Evolutionary conservation across 192 early-diverging fungal genomes (phyloP), one percentile per base, ranked within the genome.

Genomic region (Gryganskiella cystojenkinii): DNA sequence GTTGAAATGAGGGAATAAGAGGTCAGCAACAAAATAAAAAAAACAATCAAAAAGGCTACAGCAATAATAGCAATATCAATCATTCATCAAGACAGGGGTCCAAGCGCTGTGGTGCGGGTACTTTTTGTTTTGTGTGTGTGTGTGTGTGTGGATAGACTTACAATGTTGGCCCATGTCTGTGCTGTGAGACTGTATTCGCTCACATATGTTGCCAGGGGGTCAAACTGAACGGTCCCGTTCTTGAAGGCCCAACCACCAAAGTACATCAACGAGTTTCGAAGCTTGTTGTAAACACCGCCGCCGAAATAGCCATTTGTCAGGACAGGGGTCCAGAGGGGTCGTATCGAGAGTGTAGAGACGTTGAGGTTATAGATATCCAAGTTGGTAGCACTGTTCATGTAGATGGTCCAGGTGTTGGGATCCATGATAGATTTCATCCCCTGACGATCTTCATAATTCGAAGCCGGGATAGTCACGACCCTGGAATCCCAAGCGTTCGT

Each of bases 111-210:
- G n/a, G n/a, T n/a, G n/a, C n/a, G n/a, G n/a, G n/a, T n/a, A n/a
- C n/a, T n/a, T n/a, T n/a, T n/a, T n/a, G n/a, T n/a, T n/a, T n/a
- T n/a, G n/a, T n/a, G n/a, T n/a, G n/a, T n/a, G n/a, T n/a, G n/a
- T n/a, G n/a, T n/a, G n/a, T n/a, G n/a, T n/a, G n/a, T n/a, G n/a
- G n/a, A n/a, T n/a, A n/a, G n/a, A 44, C 63, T 33, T 76, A 76
- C 72, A 57, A 76, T 63, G 57, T 61, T 76, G 15, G 59, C 50
- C 72, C 72, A 76, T 5, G n/a, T 22, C n/a, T 34, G 19, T 2
- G 58, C 27, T 0, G 20, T 3, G 8, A 76, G 54, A 24, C 13
- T 55, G 46, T 76, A 76, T 19, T 76, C 72, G 3, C 44, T 57
- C 3, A 67, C 65, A 43, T 56, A 43, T 1, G 64, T 75, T 0